phyloP scores from a whole-genome alignment of 306 rosid genomes.

The Prunus salicina region DNA sequence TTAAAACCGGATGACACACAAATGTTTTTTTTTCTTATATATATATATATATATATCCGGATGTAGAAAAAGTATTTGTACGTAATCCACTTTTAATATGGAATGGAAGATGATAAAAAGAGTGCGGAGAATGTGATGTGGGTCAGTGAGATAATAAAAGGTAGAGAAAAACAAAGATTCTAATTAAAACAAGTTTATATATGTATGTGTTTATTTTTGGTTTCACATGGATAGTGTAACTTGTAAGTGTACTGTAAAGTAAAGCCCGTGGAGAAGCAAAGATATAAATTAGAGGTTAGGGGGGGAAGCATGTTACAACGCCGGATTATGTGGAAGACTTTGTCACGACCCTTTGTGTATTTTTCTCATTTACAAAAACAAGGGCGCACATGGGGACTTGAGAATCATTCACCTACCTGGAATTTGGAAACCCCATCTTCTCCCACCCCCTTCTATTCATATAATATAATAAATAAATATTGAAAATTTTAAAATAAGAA shows the following conservation, averaged over 20 bases:
- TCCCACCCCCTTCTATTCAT: slow-evolving; percentile 15
- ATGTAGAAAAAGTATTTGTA: too few relatives aligned
- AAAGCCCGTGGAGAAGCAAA: not conserved
- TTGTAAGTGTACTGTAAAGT: not conserved
- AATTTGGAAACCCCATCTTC: slow-evolving; percentile 27
- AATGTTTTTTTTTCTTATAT: too few relatives aligned
- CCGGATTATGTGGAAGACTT: slow-evolving; percentile 57
- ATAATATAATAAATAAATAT: not conserved
- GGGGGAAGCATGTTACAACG: slow-evolving; percentile 35
- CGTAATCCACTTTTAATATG: not conserved
- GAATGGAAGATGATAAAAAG: slow-evolving; percentile 11
- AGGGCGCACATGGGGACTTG: slow-evolving; percentile 53
- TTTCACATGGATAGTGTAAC: not conserved
- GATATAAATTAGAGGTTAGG: not conserved
- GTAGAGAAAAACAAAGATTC: too few relatives aligned
- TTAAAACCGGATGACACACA: too few relatives aligned
- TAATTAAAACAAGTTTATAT: too few relatives aligned
- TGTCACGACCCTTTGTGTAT: slow-evolving; percentile 25
- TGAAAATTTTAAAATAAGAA: not conserved
- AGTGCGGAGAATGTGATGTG: not conserved
- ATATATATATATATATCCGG: too few relatives aligned
- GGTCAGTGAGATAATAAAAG: not conserved
- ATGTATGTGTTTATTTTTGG: too few relatives aligned
- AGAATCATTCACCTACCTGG: slow-evolving; percentile 56
- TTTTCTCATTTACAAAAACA: slow-evolving; percentile 23